Conservation (phyloP, 169 alveolate species). For the Theileria sp. region DNA sequence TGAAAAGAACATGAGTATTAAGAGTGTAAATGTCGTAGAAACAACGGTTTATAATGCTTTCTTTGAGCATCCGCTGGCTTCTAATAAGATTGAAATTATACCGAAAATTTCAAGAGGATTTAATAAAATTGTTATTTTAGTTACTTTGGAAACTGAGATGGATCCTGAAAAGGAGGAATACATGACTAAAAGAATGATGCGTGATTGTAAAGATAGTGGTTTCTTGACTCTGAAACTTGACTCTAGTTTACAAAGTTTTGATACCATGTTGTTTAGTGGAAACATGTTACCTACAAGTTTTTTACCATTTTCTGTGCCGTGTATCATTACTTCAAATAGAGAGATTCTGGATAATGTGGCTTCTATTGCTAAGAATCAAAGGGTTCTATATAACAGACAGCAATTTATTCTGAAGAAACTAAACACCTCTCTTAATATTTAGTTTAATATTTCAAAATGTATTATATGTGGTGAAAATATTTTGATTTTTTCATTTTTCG, state of each 20-base stretch:
- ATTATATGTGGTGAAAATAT: neutral
- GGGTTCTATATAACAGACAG: conserved; percentile 12
- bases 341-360: neutral
- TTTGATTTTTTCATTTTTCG: neutral
- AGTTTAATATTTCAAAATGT: neutral
- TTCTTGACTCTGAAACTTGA: conserved; percentile 17
- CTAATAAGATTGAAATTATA: conserved; percentile 35
- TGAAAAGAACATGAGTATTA: neutral
- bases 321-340: neutral
- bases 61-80: conserved; percentile 16
- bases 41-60: conserved; percentile 33
- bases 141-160: conserved; percentile 22
- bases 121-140: conserved; percentile 31
- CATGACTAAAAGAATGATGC: conserved; percentile 4
- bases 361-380: conserved; percentile 9
- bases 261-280: conserved; percentile 62
- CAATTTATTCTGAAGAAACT: conserved; percentile 35
- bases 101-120: conserved; percentile 29
- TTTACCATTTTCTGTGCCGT: conserved; percentile 43
- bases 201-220: conserved; percentile 33
- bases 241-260: conserved; percentile 47
- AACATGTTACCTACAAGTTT: conserved; percentile 41
- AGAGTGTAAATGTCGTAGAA: conserved; percentile 17
- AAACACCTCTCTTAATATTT: conserved; percentile 19
- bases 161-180: neutral